Evolutionary conservation across 129 eudicot genomes (phyloP).

Genomic region (Arctium lappa): DNA sequence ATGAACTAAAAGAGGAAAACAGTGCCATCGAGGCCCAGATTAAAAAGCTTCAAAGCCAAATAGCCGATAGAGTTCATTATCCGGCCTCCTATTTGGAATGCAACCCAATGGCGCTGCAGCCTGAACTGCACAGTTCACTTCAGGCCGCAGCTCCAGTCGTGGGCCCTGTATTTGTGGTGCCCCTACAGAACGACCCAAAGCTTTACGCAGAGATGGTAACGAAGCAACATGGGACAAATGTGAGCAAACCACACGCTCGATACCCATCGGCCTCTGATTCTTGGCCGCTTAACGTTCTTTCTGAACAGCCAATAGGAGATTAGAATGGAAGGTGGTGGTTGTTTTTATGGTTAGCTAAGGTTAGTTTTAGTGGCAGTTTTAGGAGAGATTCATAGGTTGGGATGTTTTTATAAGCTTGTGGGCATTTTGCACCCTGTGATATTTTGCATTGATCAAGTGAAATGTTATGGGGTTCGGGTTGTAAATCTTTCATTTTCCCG

Average conservation of each 20-base stretch:
- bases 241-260: slow-evolving; percentile 78
- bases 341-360: neutral
- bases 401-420: no score
- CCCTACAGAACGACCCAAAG: slow-evolving; percentile 45
- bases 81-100: slow-evolving; percentile 22
- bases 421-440: no score
- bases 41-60: slow-evolving; percentile 45
- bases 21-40: slow-evolving; percentile 52
- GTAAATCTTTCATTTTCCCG: neutral
- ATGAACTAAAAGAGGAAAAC: slow-evolving; percentile 72
- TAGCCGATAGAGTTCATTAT: slow-evolving; percentile 40
- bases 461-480: slow-evolving; percentile 5
- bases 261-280: slow-evolving; percentile 75
- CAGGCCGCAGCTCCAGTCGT: slow-evolving; percentile 32
- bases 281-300: slow-evolving; percentile 71
- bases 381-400: neutral
- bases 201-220: slow-evolving; percentile 18
- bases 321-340: neutral
- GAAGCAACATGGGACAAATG: slow-evolving; percentile 33
- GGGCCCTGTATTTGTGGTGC: slow-evolving; percentile 52
- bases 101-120: slow-evolving; percentile 23
- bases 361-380: neutral
- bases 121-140: slow-evolving; percentile 20
- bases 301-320: slow-evolving; percentile 31
- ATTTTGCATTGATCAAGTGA: neutral